Evolutionary conservation across 2,329 filamentous ascomycete species (phyloP), one percentile per base, ranked within the genome.

Genomic region (Hypoxylon sp.): DNA sequence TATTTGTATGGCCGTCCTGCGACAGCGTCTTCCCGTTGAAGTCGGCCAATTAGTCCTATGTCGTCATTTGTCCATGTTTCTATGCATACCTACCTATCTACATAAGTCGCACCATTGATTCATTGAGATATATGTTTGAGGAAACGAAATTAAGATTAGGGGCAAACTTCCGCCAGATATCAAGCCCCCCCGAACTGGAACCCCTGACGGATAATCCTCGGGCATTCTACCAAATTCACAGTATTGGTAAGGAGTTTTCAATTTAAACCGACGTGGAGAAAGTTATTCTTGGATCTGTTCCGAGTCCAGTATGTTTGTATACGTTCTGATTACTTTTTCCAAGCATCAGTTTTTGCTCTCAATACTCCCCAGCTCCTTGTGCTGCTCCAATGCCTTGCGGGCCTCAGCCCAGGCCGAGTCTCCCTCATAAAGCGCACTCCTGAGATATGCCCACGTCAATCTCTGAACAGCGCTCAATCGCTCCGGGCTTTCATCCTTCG

Each of bases 401-500:
- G 74, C 75, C 53, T 74, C 64, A 9, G 67, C 71, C 78, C 78
- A 79, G 1, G 74, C 66, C 6, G 56, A 62, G 40, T 78, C 75
- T 4, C 71, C 78, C 6, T 76, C 75, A 42, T 79, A 77, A 9
- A 81, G 73, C 44, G 73, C 72, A 51, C 74, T 79, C 61, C 70
- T 70, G 40, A 81, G 59, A 59, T 80, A 81, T 2, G 79, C 79
- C 74, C 73, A 77, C 2, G 77, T 77, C 74, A 80, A 70, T 48
- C 78, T 70, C 67, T 78, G 78, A 24, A 80, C 77, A 0, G 73
- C 52, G 0, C 59, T 76, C 52, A 80, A 70, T 28, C 72, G 61
- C 65, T 80, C 75, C 0, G 75, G 74, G 40, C 75, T 75, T 70
- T 79, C 78, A 54, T 80, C 78, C 44, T 68, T 40, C 1, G 74